Conservation (phyloP, 768 basidiomycete species). For the Russula griseocarnosa region DNA sequence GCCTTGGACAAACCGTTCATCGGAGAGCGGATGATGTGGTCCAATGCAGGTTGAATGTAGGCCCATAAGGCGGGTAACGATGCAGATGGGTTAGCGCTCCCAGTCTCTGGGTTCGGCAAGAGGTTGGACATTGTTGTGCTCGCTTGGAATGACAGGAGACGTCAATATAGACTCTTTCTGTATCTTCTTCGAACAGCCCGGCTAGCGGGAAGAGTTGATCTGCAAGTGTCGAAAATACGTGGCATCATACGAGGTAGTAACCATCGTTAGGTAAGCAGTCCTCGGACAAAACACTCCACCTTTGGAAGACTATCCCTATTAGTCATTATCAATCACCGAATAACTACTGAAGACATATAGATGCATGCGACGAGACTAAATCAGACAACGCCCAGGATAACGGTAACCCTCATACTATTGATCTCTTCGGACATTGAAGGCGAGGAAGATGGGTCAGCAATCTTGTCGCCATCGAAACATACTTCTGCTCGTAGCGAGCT, state of each 20-base stretch:
- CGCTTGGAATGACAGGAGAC: background rate
- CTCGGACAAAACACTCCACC: background rate
- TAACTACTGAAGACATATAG: background rate
- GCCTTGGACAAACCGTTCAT: slow-evolving; percentile 57
- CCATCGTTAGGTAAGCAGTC: slow-evolving; percentile 11
- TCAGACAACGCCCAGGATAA: slow-evolving; percentile 72
- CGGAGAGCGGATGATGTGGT: slow-evolving; percentile 72
- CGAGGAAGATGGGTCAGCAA: slow-evolving; percentile 14
- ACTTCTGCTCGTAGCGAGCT: slow-evolving; percentile 50
- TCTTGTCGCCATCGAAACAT: slow-evolving; percentile 36
- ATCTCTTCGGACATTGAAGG: slow-evolving; percentile 34
- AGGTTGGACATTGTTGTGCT: slow-evolving; percentile 14
- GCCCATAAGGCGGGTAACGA: slow-evolving; percentile 71
- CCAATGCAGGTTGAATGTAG: slow-evolving; percentile 68
- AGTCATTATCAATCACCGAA: background rate
- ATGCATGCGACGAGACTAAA: slow-evolving; percentile 7
- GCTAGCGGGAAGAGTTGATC: background rate
- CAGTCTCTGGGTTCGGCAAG: slow-evolving; percentile 22
- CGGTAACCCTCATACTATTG: slow-evolving; percentile 72
- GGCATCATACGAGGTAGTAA: background rate
- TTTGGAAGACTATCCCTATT: background rate
- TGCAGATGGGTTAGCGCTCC: slow-evolving; percentile 67
- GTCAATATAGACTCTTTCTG: background rate
- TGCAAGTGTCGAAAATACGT: slow-evolving; percentile 15
- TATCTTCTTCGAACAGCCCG: slow-evolving; percentile 3